Evolutionary conservation across 352 stramenopile species (phyloP), one percentile per base, ranked within the genome.

Genomic region (Peronospora farinosa): DNA sequence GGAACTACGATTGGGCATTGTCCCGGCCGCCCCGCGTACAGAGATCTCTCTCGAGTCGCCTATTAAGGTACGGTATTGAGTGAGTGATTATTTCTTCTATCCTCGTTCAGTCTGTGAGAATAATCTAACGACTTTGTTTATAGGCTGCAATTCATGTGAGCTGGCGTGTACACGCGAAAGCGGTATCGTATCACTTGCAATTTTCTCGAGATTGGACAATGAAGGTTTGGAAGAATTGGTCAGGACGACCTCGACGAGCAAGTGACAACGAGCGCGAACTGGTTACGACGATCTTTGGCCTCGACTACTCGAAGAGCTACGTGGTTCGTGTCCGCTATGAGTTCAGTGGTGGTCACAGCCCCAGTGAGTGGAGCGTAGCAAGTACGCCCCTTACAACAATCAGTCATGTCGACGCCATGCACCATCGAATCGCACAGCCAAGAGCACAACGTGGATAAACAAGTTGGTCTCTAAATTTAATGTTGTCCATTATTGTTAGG

Each of bases 181-280:
- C 76, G 0, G 17, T 84, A 8, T 62, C 70, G 16, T 84, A 73
- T 33, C 78, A 90, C 21, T 38, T 90, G 16, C 78, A 90, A 47
- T 90, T 79, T 35, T 69, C 78, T 37, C 74, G 78, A 3, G 78
- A 90, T 47, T 78, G 78, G 36, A 72, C 78, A 2, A 77, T 90
- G 67, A 83, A 78, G 40, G 78, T 90, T 25, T 90, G 78, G 78
- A 86, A 85, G 46, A 90, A 68, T 47, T 90, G 78, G 78, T 67
- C 70, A 0, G 78, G 74, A 0, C 64, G 72, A 17, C 62, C 72
- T 16, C 63, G 63, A 38, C 65, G 61, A 38, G 72, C 72, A 7
- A 58, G 55, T 25, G 69, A 78, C 12, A 79, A 66, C 42, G 74
- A 82, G 12, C 63, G 57, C 1, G 76, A 88, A 55, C 58, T 90